Base-by-base conservation (phyloP, 345 rosid genomes). In the Atalantia buxifolia region DNA sequence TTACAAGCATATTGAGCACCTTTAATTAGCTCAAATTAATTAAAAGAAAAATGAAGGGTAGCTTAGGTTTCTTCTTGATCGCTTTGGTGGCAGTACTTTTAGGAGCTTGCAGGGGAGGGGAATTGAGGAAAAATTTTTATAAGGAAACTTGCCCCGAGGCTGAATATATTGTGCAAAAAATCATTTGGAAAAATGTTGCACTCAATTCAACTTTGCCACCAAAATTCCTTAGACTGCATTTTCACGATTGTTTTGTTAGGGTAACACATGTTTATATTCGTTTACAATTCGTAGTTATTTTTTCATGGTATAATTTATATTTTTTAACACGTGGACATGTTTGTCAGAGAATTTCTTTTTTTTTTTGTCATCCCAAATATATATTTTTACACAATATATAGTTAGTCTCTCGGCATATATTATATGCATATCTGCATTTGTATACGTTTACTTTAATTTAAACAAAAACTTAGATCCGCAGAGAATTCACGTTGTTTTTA, bases 181-280 rank as follows among this genome's bases (percentile, higher is more conserved):
- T 83, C 66, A 83, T 77, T 7, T 27, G 86, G 84, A 69, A 78
- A 38, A 69, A 65, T 40, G 84, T 84, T 78, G 76, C 88, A 19
- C 57, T 63, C 16, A 88, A 84, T 60, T 42, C 75, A 8, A 79
- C 83, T 40, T 80, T 84, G 77, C 85, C 83, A 0, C 82, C 90
- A 40, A 86, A 83, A 73, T 77, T 88, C 62, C 80, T 83, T 10
- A 86, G 91, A 73, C 83, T 88, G 76, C 91, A 88, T 59, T 88
- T 88, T 76, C 91, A 88, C 21, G 91, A 88, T 74, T 88, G 91
- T 76, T 88, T 88, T 53, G 88, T 88, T 21, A 56, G 88, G 82
- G 91, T 88, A 81, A 72, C 13, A 2, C 21, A n/a, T 69, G 8
- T 6, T 27, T 19, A 9, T 25, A 12, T 70, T 33, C 69, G 2